phyloP scores from a whole-genome alignment of 805 yeast genomes.

The Kodamaea laetipori region DNA sequence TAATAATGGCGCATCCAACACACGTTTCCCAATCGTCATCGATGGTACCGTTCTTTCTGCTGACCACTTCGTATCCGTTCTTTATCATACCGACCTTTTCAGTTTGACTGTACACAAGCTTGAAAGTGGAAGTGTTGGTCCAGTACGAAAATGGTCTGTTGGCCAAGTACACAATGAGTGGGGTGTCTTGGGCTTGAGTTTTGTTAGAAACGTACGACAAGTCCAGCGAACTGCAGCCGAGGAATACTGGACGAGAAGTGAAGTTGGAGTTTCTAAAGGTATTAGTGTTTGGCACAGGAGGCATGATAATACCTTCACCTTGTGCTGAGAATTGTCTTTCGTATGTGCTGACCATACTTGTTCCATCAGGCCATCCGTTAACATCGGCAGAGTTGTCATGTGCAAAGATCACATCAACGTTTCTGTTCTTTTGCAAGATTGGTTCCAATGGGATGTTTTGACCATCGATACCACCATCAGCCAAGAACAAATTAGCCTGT shows the following conservation, averaged over 20 bases:
- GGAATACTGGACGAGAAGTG: conserved; percentile 71
- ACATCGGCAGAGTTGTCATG: conserved; percentile 42
- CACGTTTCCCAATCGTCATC: conserved; percentile 72
- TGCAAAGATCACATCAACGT: conserved; percentile 40
- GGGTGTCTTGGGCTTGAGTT: conserved; percentile 44
- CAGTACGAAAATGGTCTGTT: conserved; percentile 65
- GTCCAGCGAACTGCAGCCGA: conserved; percentile 64
- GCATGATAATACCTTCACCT: conserved; percentile 66
- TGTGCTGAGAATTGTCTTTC: conserved; percentile 36
- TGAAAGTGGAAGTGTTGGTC: conserved; percentile 71
- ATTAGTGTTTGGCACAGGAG: conserved; percentile 71
- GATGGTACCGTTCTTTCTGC: conserved; percentile 64
- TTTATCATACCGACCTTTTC: conserved; percentile 61
- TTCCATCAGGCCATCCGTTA: conserved; percentile 41
- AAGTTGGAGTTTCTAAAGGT: conserved; percentile 62
- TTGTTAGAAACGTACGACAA: conserved; percentile 46
- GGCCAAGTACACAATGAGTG: conserved; percentile 75
- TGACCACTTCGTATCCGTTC: conserved; percentile 73
- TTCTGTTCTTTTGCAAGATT: conserved; percentile 35
- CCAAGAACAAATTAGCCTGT: conserved; percentile 31
- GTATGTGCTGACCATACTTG: conserved; percentile 34
- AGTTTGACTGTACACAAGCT: conserved; percentile 58
- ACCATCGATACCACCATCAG: conserved; percentile 46
- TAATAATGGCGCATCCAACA: conserved; percentile 78
- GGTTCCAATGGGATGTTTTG: conserved; percentile 43